Evolutionary conservation across 345 rosid species (phyloP).

Genomic region (Toxicodendron radicans): DNA sequence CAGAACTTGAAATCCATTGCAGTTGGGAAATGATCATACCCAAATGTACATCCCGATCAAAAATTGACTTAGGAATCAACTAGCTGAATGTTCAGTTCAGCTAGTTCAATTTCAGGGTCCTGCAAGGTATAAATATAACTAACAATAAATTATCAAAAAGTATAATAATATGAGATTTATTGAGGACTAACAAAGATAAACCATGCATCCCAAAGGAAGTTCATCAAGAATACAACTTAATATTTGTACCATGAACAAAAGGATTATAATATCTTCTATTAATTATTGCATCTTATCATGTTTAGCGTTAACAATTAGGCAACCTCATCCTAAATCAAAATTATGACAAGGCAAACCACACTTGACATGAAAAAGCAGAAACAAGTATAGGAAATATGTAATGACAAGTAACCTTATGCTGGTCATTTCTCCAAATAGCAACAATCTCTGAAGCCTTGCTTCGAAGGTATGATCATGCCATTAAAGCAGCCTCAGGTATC

Average conservation of each 20-base stretch:
- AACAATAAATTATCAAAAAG: too few species aligned
- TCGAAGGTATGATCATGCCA: slow-evolving; percentile 98
- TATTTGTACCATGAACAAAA: too few species aligned
- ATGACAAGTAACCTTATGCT: slow-evolving; percentile 61
- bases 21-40: neutral
- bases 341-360: neutral
- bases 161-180: too few species aligned
- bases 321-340: too few species aligned
- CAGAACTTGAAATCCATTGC: neutral
- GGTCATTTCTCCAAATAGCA: slow-evolving; percentile 96
- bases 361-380: neutral
- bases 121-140: slow-evolving; percentile 22
- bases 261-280: too few species aligned
- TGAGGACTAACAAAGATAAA: too few species aligned
- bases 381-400: slow-evolving; percentile 9
- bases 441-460: slow-evolving; percentile 98
- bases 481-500: slow-evolving; percentile 99
- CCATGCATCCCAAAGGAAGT: too few species aligned
- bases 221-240: too few species aligned
- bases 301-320: too few species aligned
- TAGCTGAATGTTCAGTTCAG: neutral
- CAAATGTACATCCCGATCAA: neutral
- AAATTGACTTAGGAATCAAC: neutral
- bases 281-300: too few species aligned
- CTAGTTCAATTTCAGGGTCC: slow-evolving; percentile 21